Base-by-base conservation (phyloP, 176 grass and related monocot genomes). In the Metroxylon sagu region DNA sequence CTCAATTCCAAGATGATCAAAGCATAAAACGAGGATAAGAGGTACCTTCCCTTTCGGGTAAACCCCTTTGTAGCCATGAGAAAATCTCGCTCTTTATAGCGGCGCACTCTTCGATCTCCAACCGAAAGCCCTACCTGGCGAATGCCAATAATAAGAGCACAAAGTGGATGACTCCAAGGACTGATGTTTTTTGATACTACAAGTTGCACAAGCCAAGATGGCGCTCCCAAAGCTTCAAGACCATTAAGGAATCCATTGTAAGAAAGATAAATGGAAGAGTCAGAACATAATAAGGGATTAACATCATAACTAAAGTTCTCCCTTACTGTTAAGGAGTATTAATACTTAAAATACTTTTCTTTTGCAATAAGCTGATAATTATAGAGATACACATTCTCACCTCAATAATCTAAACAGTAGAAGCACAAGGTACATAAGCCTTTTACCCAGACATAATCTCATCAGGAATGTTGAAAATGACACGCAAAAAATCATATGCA, bases 81-180 rank as follows among this genome's bases (percentile, higher is more conserved):
- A 87, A 72, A 75, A 96, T 74, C 65, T 96, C 92, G 62, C 77
- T 88, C 60, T 57, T 72, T 82, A 96, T 90, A 54, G 86, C 86
- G 82, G 19, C 56, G 64, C 92, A 96, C 67, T 96, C 92, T 48
- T 80, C 78, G 29, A 68, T 77, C 79, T 90, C 92, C 92, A 96
- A 66, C 92, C 83, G 92, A 96, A 79, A 88, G 82, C 28, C 69
- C 66, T 68, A 90, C 65, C 78, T 96, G 92, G 56, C 80, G 50
- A 61, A 96, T 70, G 54, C 92, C 87, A 82, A 76, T 74, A 54
- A 75, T 72, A 54, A 96, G 78, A 59, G 92, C 86, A 60, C 87
- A 83, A 82, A 96, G 76, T 52, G 80, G 54, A 81, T 77, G 61
- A 23, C 64, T 64, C 86, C 86, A 96, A 77, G 66, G 16, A 62